Evolutionary conservation across 208 protist genomes (phyloP).

Genomic region (Leptomonas seymouri): DNA sequence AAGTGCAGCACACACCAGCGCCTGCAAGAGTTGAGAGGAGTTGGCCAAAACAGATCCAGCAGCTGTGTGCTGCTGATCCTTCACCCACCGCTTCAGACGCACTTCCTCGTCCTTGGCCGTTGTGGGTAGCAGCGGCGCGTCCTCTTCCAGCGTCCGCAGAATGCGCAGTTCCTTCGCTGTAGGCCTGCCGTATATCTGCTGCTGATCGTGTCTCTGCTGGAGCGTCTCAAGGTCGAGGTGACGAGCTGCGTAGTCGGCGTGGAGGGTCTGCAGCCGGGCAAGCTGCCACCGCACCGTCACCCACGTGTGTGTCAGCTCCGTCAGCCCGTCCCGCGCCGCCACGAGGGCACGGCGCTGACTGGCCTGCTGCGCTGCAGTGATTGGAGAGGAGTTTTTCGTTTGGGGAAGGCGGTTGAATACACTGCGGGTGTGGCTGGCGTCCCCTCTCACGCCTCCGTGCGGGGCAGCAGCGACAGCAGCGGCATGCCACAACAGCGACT

Average conservation of each 20-base stretch:
- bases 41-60: constrained; percentile 22
- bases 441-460: no score
- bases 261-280: constrained; percentile 49
- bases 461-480: background rate
- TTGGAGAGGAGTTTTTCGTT: background rate
- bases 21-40: constrained; percentile 48
- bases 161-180: constrained; percentile 80
- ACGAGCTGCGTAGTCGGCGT: constrained; percentile 45
- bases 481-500: constrained; percentile 23
- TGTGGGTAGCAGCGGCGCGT: constrained; percentile 53
- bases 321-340: constrained; percentile 63
- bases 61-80: constrained; percentile 26
- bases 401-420: background rate
- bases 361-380: background rate
- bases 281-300: constrained; percentile 64
- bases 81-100: constrained; percentile 51
- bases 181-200: constrained; percentile 63
- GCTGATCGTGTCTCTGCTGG: constrained; percentile 59
- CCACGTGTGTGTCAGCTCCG: constrained; percentile 61
- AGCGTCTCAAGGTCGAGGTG: constrained; percentile 65
- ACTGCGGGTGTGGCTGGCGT: background rate
- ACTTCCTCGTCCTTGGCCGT: constrained; percentile 59
- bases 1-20: constrained; percentile 58
- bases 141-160: constrained; percentile 48
- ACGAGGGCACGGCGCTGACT: constrained; percentile 8